These are phyloP conservation scores for Yarrowia bubula DNA, from an alignment of 805 yeast species.

Conservation along the genomic window DNA sequence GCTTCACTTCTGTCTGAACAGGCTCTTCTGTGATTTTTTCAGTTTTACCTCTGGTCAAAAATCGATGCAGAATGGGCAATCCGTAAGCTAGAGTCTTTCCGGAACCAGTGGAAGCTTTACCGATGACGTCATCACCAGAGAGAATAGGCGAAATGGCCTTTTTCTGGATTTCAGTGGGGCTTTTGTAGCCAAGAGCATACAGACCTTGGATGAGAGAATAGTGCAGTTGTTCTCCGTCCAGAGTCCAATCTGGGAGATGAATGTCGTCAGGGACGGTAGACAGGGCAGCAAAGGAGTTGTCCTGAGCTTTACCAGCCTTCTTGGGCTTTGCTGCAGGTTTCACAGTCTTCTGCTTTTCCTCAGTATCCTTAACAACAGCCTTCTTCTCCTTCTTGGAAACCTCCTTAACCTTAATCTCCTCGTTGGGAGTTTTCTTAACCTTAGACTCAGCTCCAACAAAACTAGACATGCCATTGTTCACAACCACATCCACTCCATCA, in stretches of 20 bases:
- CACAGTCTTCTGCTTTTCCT: background rate
- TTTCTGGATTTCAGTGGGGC: constrained; percentile 84
- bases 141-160: constrained; percentile 71
- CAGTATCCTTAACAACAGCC: background rate
- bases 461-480: constrained; percentile 62
- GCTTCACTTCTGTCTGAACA: background rate
- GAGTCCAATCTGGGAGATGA: constrained; percentile 41
- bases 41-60: background rate
- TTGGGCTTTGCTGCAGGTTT: background rate
- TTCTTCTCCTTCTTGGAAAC: constrained; percentile 29
- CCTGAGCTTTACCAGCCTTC: constrained; percentile 13
- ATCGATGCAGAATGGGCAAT: constrained; percentile 62
- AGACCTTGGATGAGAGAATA: constrained; percentile 61
- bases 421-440: constrained; percentile 25
- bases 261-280: constrained; percentile 31
- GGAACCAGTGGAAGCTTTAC: constrained; percentile 96
- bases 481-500: constrained; percentile 84
- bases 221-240: constrained; percentile 47
- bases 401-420: constrained; percentile 35
- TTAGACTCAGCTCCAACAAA: constrained; percentile 44
- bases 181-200: constrained; percentile 51
- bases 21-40: background rate
- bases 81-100: constrained; percentile 98
- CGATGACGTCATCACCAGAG: constrained; percentile 77
- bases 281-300: constrained; percentile 30